Base-by-base conservation (phyloP, 2,329 filamentous ascomycete genomes). In the Penicillium sp. region DNA sequence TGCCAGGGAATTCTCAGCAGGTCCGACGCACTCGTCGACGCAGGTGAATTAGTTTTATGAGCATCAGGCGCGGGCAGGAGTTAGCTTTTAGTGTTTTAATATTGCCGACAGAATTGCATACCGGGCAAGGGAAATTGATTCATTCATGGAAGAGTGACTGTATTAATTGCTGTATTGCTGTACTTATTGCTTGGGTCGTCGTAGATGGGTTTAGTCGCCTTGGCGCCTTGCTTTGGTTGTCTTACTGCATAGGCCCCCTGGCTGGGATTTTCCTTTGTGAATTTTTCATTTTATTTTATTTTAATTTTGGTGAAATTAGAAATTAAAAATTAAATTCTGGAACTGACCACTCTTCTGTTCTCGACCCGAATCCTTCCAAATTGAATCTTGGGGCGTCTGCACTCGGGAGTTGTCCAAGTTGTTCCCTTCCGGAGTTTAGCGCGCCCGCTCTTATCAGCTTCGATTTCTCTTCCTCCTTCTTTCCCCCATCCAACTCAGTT, bases 381-480 rank as follows among this genome's bases (percentile, higher is more conserved):
- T 33, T n/a, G n/a, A n/a, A n/a, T n/a, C n/a, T n/a, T n/a, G n/a
- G n/a, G n/a, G n/a, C n/a, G n/a, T n/a, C 21, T 7, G 20, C 15
- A 15, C 29, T 40, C 32, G 29, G 51, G 41, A 20, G 32, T 24
- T 20, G 34, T 12, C 18, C n/a, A 27, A 30, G 51, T 49, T 60
- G 46, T 52, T 58, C 51, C 41, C 33, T 59, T 57, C 49, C 57
- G 45, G 54, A 50, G 46, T 42, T 27, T 54, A 52, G 63, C 32
- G 58, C 52, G 50, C 49, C 51, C 48, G 46, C 21, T 52, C 52
- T 58, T 52, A 59, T 60, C 55, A 55, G 49, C 48, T 51, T 46
- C 49, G 36, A 59, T 55, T 54, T 57, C 55, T 60, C 51, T 54
- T 62, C 60, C 58, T 57, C 63, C 54, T 40, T 52, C 52, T 53